Conservation (phyloP, 1,284 basidiomycete genomes). For the Ganoderma lucidum region DNA sequence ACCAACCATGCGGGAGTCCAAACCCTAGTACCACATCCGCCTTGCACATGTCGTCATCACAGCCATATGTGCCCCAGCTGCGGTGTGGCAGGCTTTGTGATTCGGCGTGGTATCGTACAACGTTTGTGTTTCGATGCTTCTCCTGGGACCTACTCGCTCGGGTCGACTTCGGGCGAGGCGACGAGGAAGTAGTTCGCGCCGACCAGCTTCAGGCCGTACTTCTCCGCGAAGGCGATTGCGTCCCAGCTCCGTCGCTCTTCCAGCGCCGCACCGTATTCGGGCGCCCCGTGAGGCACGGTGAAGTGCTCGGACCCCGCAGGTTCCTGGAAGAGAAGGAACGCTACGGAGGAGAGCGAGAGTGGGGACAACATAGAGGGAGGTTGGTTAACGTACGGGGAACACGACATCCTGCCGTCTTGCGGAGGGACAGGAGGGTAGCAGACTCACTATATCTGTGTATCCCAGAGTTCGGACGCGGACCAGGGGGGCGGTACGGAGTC, state of each 20-base stretch:
- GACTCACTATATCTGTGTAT: constrained; percentile 65
- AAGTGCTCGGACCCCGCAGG: constrained; percentile 49
- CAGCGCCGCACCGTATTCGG: constrained; percentile 53
- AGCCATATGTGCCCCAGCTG: too few relatives aligned
- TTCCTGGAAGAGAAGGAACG: constrained; percentile 69
- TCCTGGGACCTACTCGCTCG: neutral
- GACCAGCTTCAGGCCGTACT: constrained; percentile 62
- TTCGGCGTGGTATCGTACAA: neutral
- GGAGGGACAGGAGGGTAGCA: too few relatives aligned
- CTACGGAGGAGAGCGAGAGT: constrained; percentile 38
- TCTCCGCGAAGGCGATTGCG: constrained; percentile 58
- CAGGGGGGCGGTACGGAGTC: constrained; percentile 66
- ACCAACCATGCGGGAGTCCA: too few relatives aligned
- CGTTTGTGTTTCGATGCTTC: neutral
- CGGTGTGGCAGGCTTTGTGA: too few relatives aligned
- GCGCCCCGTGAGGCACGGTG: constrained; percentile 52
- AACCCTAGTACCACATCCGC: too few relatives aligned
- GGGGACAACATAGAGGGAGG: neutral
- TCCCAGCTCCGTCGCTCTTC: constrained; percentile 64
- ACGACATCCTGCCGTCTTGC: neutral
- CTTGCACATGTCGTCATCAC: too few relatives aligned
- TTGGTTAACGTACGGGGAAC: neutral
- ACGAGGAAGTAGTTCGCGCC: constrained; percentile 63
- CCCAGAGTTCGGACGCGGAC: constrained; percentile 62
- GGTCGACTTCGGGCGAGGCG: constrained; percentile 21